Evolutionary conservation across 169 alveolate genomes (phyloP), one percentile per base, ranked within the genome.

Genomic region (Sarcocystis neurona): DNA sequence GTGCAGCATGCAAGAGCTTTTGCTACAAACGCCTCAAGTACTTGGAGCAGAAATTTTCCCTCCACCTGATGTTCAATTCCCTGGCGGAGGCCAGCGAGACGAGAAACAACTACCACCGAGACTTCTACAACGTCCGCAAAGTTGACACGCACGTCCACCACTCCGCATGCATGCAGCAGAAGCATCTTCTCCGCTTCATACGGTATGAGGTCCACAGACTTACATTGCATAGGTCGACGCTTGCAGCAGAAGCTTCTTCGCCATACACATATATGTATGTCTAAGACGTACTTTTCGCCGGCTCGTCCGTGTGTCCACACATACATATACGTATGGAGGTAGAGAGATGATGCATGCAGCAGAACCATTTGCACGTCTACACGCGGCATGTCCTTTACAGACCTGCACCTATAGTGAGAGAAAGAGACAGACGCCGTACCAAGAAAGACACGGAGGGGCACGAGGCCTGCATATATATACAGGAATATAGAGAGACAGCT

Each of bases 71-170:
- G 94, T 91, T 91, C 70, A 91, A 91, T 80, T 56, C 87, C 39
- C 70, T 68, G 32, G 87, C 87, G 72, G 91, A 87, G 80, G 60
- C 79, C 53, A 72, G 72, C 44, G 93, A 90, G 56, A 84, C 90
- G 41, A 90, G 84, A 18, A 27, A 58, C 56, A 96, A 93, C 72
- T 89, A 90, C 48, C 94, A 94, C 48, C 92, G 96, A 15, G 99
- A 97, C 87, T 97, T 97, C 94, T 96, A 97, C 92, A 97, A 96
- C 87, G 97, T 96, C 18, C 88, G 96, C 56, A 97, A 97, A 82
- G 98, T 97, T 27, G 99, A 97, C 90, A 97, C 97, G 27, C 99
- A 97, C 93, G 96, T 97, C 30, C 99, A 97, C 80, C 98, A 97
- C 88, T 90, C 96, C n/a, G 97, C 97, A 20, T 95, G 97, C 63